Evolutionary conservation across 768 basidiomycete species (phyloP), one percentile per base, ranked within the genome.

Genomic region (Austroboletus eburneus): DNA sequence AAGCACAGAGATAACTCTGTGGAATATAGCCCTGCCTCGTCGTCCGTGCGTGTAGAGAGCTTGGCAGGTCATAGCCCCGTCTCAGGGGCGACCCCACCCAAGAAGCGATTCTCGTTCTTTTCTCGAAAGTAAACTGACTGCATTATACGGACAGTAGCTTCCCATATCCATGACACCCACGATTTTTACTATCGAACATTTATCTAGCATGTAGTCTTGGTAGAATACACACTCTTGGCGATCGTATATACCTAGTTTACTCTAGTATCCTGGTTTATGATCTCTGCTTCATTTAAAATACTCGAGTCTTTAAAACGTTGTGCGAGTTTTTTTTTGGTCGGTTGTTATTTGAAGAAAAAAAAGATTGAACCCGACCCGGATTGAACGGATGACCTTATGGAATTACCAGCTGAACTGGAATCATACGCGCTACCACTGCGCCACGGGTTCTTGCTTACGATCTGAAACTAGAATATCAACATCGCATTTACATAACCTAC

Each of bases 351-450:
- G 32, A 33, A n/a, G 32, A 4, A 33, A 21, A 39, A 44, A 65
- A 65, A 57, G 50, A 6, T 3, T 69, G 66, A 69, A 65, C 69
- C 68, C 67, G 57, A 70, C 70, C 69, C 69, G 70, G 64, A 63
- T 70, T 67, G 70, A 72, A 71, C 69, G 69, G 70, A 70, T 69
- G 70, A 72, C 70, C 69, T 70, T 71, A 62, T 66, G 69, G 70
- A 70, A 8, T 45, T 30, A 36, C 49, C 38, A 16, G 3, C 1
- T 0, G 30, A 50, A 48, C 66, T 69, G 67, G 67, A 69, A 69
- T 69, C 67, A 64, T 58, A 69, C 63, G 65, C 65, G 64, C 66
- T 66, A 66, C 65, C 65, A 66, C 65, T 66, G 67, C 62, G 65
- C 65, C 60, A 66, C 65, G 65, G 65, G 65, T 66, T 59, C 64